Percentiles rank a stretch among this genome's conserved stretches.
These are phyloP conservation scores for Penicillium aurantiogriseum DNA, from an alignment of 2,329 filamentous ascomycete species.

Conservation along the genomic window DNA sequence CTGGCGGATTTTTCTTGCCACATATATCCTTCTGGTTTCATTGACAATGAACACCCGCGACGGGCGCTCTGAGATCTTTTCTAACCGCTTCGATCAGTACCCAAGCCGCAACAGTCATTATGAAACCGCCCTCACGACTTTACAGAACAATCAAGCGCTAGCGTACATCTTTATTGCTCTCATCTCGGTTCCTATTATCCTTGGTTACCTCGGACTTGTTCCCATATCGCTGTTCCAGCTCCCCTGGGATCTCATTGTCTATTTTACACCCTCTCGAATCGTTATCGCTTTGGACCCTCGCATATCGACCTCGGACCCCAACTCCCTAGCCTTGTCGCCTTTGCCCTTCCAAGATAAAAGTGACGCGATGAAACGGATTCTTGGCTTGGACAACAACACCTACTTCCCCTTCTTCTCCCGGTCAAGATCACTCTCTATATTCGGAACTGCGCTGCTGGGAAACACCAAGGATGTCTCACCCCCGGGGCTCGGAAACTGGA, in stretches of 20 bases:
- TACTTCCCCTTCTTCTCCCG: constrained; percentile 59
- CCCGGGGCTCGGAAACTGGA: constrained; percentile 78
- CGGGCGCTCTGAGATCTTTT: constrained; percentile 32
- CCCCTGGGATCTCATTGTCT: constrained; percentile 42
- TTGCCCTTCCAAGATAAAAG: constrained; percentile 56
- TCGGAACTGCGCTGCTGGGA: constrained; percentile 49
- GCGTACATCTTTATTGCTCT: constrained; percentile 30
- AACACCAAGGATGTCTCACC: constrained; percentile 35
- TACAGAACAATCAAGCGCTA: constrained; percentile 31
- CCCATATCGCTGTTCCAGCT: constrained; percentile 32
- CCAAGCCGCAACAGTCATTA: constrained; percentile 29
- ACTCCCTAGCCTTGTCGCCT: constrained; percentile 41
- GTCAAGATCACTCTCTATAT: constrained; percentile 53
- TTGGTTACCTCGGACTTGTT: constrained; percentile 32
- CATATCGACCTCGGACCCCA: constrained; percentile 42
- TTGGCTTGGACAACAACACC: constrained; percentile 60
- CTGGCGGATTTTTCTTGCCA: constrained; percentile 21
- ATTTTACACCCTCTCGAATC: constrained; percentile 40
- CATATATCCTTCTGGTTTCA: constrained; percentile 15
- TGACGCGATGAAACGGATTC: constrained; percentile 61
- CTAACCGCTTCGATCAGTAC: constrained; percentile 28
- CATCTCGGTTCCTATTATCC: constrained; percentile 30
- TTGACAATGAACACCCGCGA: constrained; percentile 39
- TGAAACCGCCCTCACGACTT: constrained; percentile 31
- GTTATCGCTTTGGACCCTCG: constrained; percentile 52